These are phyloP conservation scores for Chlorella sorokiniana DNA, from an alignment of 139 green algal species.

Conservation along the genomic window DNA sequence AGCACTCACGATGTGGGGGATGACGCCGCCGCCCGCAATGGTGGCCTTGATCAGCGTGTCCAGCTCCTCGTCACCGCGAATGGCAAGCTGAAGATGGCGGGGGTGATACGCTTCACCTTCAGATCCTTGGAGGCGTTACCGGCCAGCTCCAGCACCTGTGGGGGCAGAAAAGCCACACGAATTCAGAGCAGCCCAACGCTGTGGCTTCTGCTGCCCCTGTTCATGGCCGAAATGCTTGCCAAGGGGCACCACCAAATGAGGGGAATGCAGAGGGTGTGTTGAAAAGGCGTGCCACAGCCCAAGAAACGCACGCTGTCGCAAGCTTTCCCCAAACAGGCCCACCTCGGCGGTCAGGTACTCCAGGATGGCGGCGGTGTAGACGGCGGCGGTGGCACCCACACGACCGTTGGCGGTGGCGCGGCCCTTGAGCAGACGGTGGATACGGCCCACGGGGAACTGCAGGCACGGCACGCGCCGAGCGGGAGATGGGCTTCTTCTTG, in stretches of 20 bases:
- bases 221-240: too few relatives aligned
- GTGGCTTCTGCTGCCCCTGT: too few relatives aligned
- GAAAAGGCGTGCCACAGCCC: too few relatives aligned
- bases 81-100: constrained; percentile 98
- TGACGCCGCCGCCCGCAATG: constrained; percentile 98
- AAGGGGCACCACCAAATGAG: too few relatives aligned
- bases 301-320: too few relatives aligned
- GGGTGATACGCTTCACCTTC: constrained; percentile 99
- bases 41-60: constrained; percentile 99
- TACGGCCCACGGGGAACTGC: constrained; percentile 97
- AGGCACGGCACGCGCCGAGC: constrained; percentile 83
- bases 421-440: constrained; percentile 97
- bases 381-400: constrained; percentile 96
- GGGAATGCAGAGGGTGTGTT: too few relatives aligned
- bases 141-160: constrained; percentile 98
- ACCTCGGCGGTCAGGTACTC: constrained; percentile 59
- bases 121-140: constrained; percentile 99
- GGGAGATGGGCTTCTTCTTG: constrained; percentile 87
- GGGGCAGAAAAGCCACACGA: background rate
- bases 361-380: constrained; percentile 98
- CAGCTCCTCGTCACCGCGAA: constrained; percentile 99
- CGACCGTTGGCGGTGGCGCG: constrained; percentile 93
- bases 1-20: constrained; percentile 90
- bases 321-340: background rate
- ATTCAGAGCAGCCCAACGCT: background rate